phyloP scores from a whole-genome alignment of 73 alveolate genomes.

The Uronychia setigera region DNA sequence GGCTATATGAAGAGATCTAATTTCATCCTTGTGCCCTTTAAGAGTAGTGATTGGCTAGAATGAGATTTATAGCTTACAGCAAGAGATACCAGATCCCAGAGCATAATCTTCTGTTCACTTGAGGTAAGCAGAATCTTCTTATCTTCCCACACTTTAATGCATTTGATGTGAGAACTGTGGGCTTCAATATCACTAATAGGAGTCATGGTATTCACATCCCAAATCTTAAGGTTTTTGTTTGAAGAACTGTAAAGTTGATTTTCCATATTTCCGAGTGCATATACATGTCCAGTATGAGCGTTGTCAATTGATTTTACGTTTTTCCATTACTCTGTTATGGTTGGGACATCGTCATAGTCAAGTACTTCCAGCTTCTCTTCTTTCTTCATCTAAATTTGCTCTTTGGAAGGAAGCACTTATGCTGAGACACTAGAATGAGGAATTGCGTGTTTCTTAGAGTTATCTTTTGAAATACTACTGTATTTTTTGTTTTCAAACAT shows the following conservation, averaged over 20 bases:
- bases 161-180: slow-evolving; percentile 50
- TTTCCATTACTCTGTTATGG: slow-evolving; percentile 37
- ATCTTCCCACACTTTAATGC: slow-evolving; percentile 59
- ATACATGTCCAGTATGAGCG: slow-evolving; percentile 68
- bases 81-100: slow-evolving; percentile 77
- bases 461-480: too few species aligned
- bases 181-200: slow-evolving; percentile 56
- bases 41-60: slow-evolving; percentile 45
- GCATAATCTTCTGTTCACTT: slow-evolving; percentile 54
- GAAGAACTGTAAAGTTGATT: slow-evolving; percentile 66
- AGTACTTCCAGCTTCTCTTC: too few species aligned
- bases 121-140: slow-evolving; percentile 62
- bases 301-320: slow-evolving; percentile 43
- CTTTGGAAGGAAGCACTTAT: too few species aligned
- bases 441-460: too few species aligned
- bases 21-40: too few species aligned
- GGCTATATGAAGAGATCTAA: too few species aligned
- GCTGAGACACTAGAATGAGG: too few species aligned
- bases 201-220: slow-evolving; percentile 71
- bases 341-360: too few species aligned
- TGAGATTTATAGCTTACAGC: slow-evolving; percentile 35
- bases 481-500: too few species aligned
- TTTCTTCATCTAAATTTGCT: too few species aligned
- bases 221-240: slow-evolving; percentile 62
- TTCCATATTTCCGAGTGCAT: slow-evolving; percentile 67